Evolutionary conservation across 2,329 filamentous ascomycete genomes (phyloP), one percentile per base, ranked within the genome.

Genomic region (Penicillium glabrum): DNA sequence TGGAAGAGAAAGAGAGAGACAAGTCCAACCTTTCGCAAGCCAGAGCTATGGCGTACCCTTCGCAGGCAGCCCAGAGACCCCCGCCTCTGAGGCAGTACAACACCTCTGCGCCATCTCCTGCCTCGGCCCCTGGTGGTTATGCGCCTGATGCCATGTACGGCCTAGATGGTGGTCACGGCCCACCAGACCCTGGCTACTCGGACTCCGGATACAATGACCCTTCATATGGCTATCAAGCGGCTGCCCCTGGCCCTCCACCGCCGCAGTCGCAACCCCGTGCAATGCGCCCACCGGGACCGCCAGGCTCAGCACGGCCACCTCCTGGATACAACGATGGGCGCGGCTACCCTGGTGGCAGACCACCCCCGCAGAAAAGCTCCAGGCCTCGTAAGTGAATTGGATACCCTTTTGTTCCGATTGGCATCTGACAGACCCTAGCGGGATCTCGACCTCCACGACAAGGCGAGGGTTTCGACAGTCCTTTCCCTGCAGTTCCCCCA

Each of bases 381-480:
- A 69, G 69, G 60, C 66, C 68, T 51, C 65, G 74, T 73, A 68
- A 71, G 72, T 72, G 8, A 57, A 50, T 43, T 16, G 9, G 3
- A 21, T 44, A 19, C 26, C 27, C 43, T 23, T 39, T 44, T 33
- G 23, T 27, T 13, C 29, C 23, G 6, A 37, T 26, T n/a, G 6
- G 26, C 23, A 50, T 50, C 46, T 52, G 16, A 31, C 49, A 46
- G 14, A 50, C 39, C 39, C 19, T 55, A 66, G 47, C 62, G 37
- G 48, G 39, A 16, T n/a, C 59, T 48, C 66, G 49, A 48, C 65
- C 63, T 50, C 62, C 63, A 35, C 75, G 72, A 3, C 70, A 71
- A 47, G 78, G 33, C 72, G 77, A 45, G 71, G 74, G 72, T 27
- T 82, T 76, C 70, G 81, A 83, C 55, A 80, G 77, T 61, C 80